Evolutionary conservation across 169 alveolate genomes (phyloP), one percentile per base, ranked within the genome.

Genomic region (Babesia sp.): DNA sequence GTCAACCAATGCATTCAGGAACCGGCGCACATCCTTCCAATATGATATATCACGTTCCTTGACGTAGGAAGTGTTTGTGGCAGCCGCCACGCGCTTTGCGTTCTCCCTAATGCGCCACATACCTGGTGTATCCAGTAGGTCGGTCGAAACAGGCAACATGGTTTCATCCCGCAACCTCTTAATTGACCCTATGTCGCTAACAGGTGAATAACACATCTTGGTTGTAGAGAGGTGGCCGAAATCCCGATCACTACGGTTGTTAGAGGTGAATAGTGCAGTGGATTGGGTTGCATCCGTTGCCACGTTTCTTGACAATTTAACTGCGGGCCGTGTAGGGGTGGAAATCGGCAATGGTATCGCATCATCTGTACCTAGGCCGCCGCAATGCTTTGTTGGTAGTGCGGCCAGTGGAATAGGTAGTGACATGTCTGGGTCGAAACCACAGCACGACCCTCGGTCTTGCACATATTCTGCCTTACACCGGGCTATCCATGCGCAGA

Each of bases 71-170:
- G 45, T 34, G 18, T 51, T 57, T 9, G 22, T 36, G 11, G 22
- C 58, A 2, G 31, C 44, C 12, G 72, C 46, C 11, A 64, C 33
- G 18, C 74, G 50, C 58, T 48, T 68, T 0, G 78, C 67, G 53
- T 67, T 76, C 20, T 76, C 79, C 64, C 80, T 56, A 45, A 76
- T 76, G 57, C 86, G 71, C 22, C 78, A 67, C 86, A 76, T 76
- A 16, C 86, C 86, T 18, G 86, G 86, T 0, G 86, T 76, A 41
- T 76, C 86, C 33, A 76, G 72, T 45, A 76, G 70, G 28, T 64
- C 86, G 18, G 61, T 56, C 9, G 71, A 16, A 63, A 76, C 26
- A 42, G 86, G 78, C 22, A 64, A 57, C 71, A 76, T 51, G 54
- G 56, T 12, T 24, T 41, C 64, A 3, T 68, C 73, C 48, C 74